These are phyloP conservation scores for Fusarium sulawesiense DNA, from an alignment of 2,329 filamentous ascomycete species.

Conservation along the genomic window DNA sequence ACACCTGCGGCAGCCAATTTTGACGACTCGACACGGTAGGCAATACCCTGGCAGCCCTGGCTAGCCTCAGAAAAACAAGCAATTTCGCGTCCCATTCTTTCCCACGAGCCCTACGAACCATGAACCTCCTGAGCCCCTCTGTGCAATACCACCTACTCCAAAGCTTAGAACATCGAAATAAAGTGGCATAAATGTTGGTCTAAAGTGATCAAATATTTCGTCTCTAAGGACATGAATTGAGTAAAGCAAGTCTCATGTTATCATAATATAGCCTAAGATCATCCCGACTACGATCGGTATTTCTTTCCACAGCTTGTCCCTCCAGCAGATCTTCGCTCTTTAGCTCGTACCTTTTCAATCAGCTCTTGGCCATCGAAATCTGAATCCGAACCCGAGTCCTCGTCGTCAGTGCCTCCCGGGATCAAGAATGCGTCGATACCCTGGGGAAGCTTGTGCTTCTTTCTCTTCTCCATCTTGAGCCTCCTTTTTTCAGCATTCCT, in stretches of 20 bases:
- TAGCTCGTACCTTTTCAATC: slow-evolving; percentile 29
- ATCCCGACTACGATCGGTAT: background rate
- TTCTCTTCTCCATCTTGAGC: slow-evolving; percentile 2
- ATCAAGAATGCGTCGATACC: slow-evolving; percentile 39
- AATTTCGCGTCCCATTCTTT: slow-evolving; percentile 31
- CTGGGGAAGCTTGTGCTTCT: slow-evolving; percentile 16
- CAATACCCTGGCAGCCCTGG: background rate
- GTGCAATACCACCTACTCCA: background rate
- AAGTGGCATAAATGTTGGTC: too few relatives aligned
- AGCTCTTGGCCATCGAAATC: slow-evolving; percentile 13
- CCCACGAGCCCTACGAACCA: background rate
- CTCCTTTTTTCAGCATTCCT: background rate
- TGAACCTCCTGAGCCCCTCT: slow-evolving; percentile 11
- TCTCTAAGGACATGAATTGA: too few relatives aligned
- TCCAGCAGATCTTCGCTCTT: slow-evolving; percentile 11
- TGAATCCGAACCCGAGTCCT: slow-evolving; percentile 27
- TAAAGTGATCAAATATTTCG: too few relatives aligned
- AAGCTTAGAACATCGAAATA: too few relatives aligned
- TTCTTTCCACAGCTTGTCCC: slow-evolving; percentile 36
- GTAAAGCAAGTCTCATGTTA: slow-evolving; percentile 23
- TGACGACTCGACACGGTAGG: background rate
- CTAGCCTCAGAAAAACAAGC: slow-evolving; percentile 22
- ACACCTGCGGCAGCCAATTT: background rate
- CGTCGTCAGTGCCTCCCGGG: slow-evolving; percentile 35
- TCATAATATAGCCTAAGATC: background rate